Conservation (phyloP, 768 basidiomycete genomes). For the Mycena albidolilacea region DNA sequence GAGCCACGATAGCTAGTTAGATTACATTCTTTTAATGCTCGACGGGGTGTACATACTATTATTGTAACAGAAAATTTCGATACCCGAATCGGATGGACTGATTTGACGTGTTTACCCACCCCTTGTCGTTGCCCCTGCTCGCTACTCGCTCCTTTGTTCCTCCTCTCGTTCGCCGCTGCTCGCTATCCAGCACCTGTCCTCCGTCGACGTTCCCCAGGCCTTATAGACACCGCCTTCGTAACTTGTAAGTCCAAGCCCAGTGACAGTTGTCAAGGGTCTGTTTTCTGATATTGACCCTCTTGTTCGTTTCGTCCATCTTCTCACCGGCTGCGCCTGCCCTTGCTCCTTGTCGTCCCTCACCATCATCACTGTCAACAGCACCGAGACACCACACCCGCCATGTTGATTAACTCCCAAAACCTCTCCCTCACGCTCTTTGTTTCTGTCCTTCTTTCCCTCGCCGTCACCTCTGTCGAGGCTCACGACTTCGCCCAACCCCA, state of each 20-base stretch:
- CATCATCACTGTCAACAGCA: slow-evolving; percentile 27
- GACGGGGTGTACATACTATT: too few species aligned
- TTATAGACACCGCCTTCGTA: slow-evolving; percentile 10
- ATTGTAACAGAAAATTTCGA: neutral
- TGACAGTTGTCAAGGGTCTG: slow-evolving; percentile 31
- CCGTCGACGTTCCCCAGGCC: neutral
- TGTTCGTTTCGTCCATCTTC: slow-evolving; percentile 38
- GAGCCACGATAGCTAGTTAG: slow-evolving; percentile 69
- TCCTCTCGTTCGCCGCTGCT: slow-evolving; percentile 18
- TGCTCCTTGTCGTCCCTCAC: slow-evolving; percentile 17
- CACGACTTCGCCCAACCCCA: slow-evolving; percentile 54
- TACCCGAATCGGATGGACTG: neutral
- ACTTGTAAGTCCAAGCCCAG: slow-evolving; percentile 20
- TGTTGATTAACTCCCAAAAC: slow-evolving; percentile 63
- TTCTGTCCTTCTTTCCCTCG: slow-evolving; percentile 68
- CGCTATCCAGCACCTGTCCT: neutral
- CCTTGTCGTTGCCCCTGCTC: neutral
- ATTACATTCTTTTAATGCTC: neutral
- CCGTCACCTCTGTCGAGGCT: slow-evolving; percentile 64
- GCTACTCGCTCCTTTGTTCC: neutral
- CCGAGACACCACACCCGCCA: slow-evolving; percentile 49
- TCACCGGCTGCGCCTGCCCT: slow-evolving; percentile 41
- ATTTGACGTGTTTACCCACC: neutral
- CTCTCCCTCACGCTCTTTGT: slow-evolving; percentile 76
- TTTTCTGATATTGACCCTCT: slow-evolving; percentile 34